Conservation (phyloP, 768 basidiomycete genomes). For the Strobilomyces dryophilus region DNA sequence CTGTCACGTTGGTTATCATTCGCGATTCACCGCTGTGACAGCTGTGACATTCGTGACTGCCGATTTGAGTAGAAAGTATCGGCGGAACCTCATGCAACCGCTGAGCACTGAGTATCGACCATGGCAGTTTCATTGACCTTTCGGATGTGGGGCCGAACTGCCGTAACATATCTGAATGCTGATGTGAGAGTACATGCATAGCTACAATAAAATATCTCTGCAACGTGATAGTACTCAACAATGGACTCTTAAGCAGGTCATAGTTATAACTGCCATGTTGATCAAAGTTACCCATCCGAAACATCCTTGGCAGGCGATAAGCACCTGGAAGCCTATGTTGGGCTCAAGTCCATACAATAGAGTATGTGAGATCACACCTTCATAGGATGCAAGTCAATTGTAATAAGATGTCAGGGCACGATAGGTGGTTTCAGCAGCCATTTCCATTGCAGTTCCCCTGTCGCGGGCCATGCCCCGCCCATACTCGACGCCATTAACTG, state of each 20-base stretch:
- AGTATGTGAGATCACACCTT: conserved; percentile 1
- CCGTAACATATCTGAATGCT: not conserved
- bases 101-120: too few species aligned
- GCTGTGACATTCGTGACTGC: too few species aligned
- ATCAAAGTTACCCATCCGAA: not conserved
- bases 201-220: not conserved
- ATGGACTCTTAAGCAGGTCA: conserved; percentile 1
- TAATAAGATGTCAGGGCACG: conserved; percentile 19
- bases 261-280: not conserved
- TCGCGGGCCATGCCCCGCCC: conserved; percentile 24
- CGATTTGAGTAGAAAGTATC: too few species aligned
- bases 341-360: not conserved
- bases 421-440: conserved; percentile 25
- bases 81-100: too few species aligned
- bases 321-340: not conserved
- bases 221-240: not conserved
- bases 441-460: conserved; percentile 29
- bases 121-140: too few species aligned
- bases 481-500: conserved; percentile 26
- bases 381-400: conserved; percentile 12
- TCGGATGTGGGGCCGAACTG: not conserved
- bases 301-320: not conserved
- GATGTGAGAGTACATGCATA: conserved; percentile 1
- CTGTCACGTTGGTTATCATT: too few species aligned
- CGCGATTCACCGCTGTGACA: too few species aligned